Evolutionary conservation across 495 filamentous ascomycete genomes (phyloP).

Genomic region (Aspergillus egyptiacus): DNA sequence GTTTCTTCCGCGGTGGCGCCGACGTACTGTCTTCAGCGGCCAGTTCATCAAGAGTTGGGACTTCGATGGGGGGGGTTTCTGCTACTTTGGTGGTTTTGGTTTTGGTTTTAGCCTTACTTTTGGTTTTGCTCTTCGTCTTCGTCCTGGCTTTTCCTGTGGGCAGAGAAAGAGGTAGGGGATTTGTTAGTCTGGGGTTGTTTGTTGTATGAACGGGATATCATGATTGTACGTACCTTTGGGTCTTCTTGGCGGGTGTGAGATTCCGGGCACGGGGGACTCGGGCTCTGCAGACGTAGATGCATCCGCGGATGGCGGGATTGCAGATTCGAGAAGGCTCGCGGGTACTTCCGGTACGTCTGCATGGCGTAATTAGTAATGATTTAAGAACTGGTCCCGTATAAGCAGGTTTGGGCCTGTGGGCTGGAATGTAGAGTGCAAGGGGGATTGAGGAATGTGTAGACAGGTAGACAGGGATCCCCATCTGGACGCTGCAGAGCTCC

Average conservation of each 20-base stretch:
- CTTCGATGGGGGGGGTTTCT: neutral
- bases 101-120: neutral
- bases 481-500: slow-evolving; percentile 1
- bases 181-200: neutral
- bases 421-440: slow-evolving; percentile 15
- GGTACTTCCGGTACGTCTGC: neutral
- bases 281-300: too few relatives aligned
- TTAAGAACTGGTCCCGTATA: too few relatives aligned
- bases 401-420: neutral
- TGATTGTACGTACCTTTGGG: neutral
- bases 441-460: slow-evolving; percentile 11
- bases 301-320: too few relatives aligned
- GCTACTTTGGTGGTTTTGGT: neutral
- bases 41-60: neutral
- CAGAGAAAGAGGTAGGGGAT: neutral
- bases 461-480: too few relatives aligned
- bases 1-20: neutral
- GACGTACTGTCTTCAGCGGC: neutral
- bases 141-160: neutral
- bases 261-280: too few relatives aligned
- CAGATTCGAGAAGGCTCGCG: neutral
- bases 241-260: neutral
- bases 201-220: neutral
- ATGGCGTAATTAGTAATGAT: neutral
- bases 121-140: neutral